Evolutionary conservation across 1,284 basidiomycete species (phyloP), one percentile per base, ranked within the genome.

Genomic region (Salmacisia buchloeana): DNA sequence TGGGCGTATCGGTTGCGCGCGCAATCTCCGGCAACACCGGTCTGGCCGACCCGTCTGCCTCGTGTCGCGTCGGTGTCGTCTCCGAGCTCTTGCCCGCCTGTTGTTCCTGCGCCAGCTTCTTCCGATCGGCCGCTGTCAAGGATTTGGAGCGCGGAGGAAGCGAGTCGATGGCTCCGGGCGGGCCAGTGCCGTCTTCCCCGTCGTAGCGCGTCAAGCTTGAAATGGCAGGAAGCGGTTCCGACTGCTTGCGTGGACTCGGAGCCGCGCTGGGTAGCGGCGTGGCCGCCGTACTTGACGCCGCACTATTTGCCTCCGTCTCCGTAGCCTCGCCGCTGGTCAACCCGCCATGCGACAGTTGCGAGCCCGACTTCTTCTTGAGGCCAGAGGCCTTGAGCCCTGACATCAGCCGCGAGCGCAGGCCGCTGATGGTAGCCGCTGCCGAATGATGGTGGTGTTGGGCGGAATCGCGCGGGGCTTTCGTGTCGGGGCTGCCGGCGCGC

Each of bases 291-390:
- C 49, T 54, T 13, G 29, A 33, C 27, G 18, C 29, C 7, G 27
- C 49, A 33, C 49, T 54, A 15, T 31, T 54, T 18, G 31, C 34
- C 49, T 54, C 49, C 25, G 49, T 54, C 49, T 54, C 49, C 10
- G 49, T 54, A n/a, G 34, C 49, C 49, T 54, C 49, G 13, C 49
- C 49, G 29, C 49, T 54, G 18, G 49, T 54, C 49, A 54, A 33
- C 6, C 49, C 49, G 12, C 49, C 49, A 33, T 54, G 49, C 15
- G 27, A 18, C 9, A 18, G 13, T 31, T 18, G 18, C 4, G 49
- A 54, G 3, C 49, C 49, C 27, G 4, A 31, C 49, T 54, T 54
- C 27, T 54, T 54, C 1, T 31, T 25, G 27, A 27, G 13, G 27
- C 49, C 21, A 15, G 41, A 9, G 9, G 49, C 31, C 15, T 54